Evolutionary conservation across 1,139 yeast species (phyloP).

Genomic region (Hyphopichia burtonii): DNA sequence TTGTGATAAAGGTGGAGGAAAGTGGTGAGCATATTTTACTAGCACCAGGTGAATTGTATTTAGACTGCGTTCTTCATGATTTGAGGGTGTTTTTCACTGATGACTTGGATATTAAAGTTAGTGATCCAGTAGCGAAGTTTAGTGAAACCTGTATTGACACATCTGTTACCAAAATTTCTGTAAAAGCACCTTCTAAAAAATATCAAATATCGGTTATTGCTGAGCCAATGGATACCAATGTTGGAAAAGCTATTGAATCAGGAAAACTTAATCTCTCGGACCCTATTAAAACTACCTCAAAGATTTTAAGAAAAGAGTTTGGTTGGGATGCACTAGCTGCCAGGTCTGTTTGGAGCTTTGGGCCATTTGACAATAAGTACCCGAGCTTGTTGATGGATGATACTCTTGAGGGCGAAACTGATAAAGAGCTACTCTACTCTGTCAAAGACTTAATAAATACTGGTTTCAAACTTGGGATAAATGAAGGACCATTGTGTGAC

Average conservation of each 20-base stretch:
- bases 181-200: constrained; percentile 53
- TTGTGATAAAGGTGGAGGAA: constrained; percentile 72
- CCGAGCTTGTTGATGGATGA: constrained; percentile 72
- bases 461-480: constrained; percentile 82
- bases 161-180: constrained; percentile 63
- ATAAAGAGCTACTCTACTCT: constrained; percentile 47
- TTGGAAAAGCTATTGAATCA: constrained; percentile 57
- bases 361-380: constrained; percentile 55
- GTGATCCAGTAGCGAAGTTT: constrained; percentile 81
- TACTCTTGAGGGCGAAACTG: constrained; percentile 67
- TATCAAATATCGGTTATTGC: constrained; percentile 70
- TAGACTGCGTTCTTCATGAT: constrained; percentile 84
- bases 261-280: constrained; percentile 44
- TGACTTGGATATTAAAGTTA: constrained; percentile 71
- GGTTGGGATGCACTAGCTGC: constrained; percentile 86
- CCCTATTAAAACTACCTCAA: constrained; percentile 47
- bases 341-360: constrained; percentile 79
- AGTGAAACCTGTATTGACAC: constrained; percentile 72
- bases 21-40: constrained; percentile 82
- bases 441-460: constrained; percentile 58
- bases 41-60: constrained; percentile 85
- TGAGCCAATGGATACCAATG: constrained; percentile 59
- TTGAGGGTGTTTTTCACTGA: constrained; percentile 58
- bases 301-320: constrained; percentile 54
- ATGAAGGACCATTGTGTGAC: constrained; percentile 90